Base-by-base conservation (phyloP, 331 rosid species). In the Spiraea crenata region DNA sequence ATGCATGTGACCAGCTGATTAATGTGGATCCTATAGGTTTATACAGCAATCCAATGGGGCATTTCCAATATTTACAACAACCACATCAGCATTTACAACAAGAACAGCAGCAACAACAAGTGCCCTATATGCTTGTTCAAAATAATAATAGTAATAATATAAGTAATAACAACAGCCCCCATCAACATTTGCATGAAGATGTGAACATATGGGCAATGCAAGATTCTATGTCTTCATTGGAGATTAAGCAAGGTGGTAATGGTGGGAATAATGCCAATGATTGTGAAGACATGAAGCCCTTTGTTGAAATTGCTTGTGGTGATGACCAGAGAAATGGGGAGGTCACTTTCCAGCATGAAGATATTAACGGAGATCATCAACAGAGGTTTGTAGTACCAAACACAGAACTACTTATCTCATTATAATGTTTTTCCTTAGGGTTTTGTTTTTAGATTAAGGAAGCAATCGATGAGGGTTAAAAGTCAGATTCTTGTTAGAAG, bases 121-220 rank as follows among this genome's bases (percentile, higher is more conserved):
- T 20, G 64, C 35, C 65, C 9, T 44, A 42, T 25, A n/a, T 57
- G 74, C 2, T 57, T 31, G 44, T 56, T 38, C 74, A 70, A 9
- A 57, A 44, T 44, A n/a, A 10, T 1, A 38, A 34, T 14, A 60
- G 14, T 17, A 42, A 42, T 42, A 42, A 8, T 40, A 45, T 41
- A 9, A 40, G 14, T 13, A 42, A 16, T 9, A 34, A 48, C 5
- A n/a, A 51, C 11, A 4, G 12, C 4, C 48, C 34, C 7, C 72
- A 52, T 39, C 12, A 40, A 11, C 40, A 63, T 82, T 79, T 81
- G 50, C 86, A 82, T 13, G 88, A 86, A 8, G 88, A 87, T 55
- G 81, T 80, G 9, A 73, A 79, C 63, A 37, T 80, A 2, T 86
- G 96, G 89, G 85, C 73, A 5, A 66, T 86, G 73, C 91, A 90